Evolutionary conservation across 2,329 filamentous ascomycete genomes (phyloP), one percentile per base, ranked within the genome.

Genomic region (Verticillium zaregamsianum): DNA sequence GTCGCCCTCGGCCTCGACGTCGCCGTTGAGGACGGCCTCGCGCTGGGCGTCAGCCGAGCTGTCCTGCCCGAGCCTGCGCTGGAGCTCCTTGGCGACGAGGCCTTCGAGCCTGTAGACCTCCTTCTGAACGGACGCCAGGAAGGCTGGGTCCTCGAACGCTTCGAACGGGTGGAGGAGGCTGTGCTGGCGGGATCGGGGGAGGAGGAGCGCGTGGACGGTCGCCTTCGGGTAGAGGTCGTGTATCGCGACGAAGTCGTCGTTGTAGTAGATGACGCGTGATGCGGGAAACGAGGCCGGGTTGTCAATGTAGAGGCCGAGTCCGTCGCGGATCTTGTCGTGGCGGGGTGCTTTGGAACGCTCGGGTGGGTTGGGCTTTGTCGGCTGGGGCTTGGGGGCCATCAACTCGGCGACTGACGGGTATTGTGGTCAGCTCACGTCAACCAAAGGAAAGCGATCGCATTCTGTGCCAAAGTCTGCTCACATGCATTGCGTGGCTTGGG

Each of bases 211-310:
- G 77, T 99, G 95, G 4, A 97, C 81, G 3, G 85, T 87, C 3
- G 91, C 86, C 75, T 98, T 99, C 9, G 95, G 93, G 72, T 87
- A 99, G 64, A 87, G 80, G 77, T 99, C 95, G 68, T 89, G 83
- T 73, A 98, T 91, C 23, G 87, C 84, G 61, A 93, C 90, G 67
- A 90, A 92, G 64, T 86, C 79, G 12, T 86, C 80, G 68, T 86
- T 86, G 75, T 89, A 80, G 68, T 87, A 87, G 66, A 94, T 82
- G 23, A 93, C 84, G 9, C 83, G 77, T 5, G 80, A 83, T 1
- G 84, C 70, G 1, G 87, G 83, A 65, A 86, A 89, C 3, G 82
- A 80, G 56, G 83, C 79, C 0, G 92, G 91, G 45, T 84, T 74
- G 17, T 77, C 71, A 57, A 91, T 86, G 73, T 95, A 95, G 31